phyloP scores from a whole-genome alignment of 2,329 filamentous ascomycete genomes.

The Aspergillus spinulosporus region DNA sequence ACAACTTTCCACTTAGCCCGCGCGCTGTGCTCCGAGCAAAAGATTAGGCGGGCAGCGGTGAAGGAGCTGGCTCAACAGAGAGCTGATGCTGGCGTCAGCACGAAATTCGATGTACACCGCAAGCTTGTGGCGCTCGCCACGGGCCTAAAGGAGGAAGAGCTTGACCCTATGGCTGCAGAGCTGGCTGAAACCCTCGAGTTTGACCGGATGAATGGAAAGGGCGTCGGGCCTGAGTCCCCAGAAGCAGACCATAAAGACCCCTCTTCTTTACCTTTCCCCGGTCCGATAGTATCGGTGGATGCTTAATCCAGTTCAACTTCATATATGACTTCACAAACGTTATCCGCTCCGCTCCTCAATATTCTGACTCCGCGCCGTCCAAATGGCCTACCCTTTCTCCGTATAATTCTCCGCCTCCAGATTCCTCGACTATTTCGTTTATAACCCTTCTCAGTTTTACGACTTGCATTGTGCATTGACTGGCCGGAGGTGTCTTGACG shows the following conservation, averaged over 20 bases:
- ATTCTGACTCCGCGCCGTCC: neutral
- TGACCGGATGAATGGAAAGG: constrained; percentile 42
- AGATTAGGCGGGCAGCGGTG: constrained; percentile 37
- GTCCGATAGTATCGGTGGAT: constrained; percentile 36
- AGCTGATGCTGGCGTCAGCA: constrained; percentile 47
- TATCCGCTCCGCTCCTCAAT: neutral
- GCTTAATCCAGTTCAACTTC: constrained; percentile 19
- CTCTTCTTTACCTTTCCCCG: constrained; percentile 29
- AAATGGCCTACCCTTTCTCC: neutral
- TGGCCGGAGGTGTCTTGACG: constrained; percentile 23
- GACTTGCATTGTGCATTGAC: constrained; percentile 8
- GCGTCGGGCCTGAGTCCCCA: constrained; percentile 29
- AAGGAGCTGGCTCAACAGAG: constrained; percentile 46
- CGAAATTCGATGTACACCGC: constrained; percentile 49
- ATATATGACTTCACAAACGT: neutral
- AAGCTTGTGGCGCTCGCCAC: constrained; percentile 50
- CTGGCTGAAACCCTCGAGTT: constrained; percentile 48
- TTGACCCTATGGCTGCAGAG: constrained; percentile 50
- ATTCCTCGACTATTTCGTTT: constrained; percentile 16
- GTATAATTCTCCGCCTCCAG: neutral
- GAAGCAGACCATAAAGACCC: constrained; percentile 32
- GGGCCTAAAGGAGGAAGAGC: constrained; percentile 48
- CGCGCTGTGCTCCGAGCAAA: constrained; percentile 36
- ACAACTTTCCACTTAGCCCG: constrained; percentile 33
- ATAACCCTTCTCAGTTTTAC: constrained; percentile 3